These are phyloP conservation scores for Aspergillus taichungensis DNA, from an alignment of 495 filamentous ascomycete species.

Conservation along the genomic window DNA sequence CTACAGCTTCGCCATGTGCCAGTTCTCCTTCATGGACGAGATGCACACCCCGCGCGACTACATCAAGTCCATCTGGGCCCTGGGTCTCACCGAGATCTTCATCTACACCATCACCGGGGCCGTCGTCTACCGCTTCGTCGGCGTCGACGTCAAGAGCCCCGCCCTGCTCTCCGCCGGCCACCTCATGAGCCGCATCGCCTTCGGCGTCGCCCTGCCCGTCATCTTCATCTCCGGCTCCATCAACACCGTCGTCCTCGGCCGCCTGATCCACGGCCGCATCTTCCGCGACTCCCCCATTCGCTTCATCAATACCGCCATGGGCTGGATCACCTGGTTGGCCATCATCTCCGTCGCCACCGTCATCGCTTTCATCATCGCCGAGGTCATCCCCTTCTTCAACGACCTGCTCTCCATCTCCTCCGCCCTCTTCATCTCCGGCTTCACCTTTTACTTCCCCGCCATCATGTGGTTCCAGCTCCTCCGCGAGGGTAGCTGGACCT, in stretches of 20 bases:
- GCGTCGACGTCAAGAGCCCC: conserved; percentile 53
- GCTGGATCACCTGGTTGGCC: conserved; percentile 49
- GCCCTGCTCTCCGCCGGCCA: conserved; percentile 54
- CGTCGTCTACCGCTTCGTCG: conserved; percentile 60
- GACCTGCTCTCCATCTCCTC: conserved; percentile 51
- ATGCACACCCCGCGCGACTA: conserved; percentile 60
- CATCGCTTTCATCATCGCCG: conserved; percentile 55
- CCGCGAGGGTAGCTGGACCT: conserved; percentile 31
- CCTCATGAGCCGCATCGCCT: conserved; percentile 56
- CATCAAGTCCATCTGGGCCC: conserved; percentile 49
- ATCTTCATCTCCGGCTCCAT: conserved; percentile 60
- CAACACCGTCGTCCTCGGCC: conserved; percentile 48
- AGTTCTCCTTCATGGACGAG: conserved; percentile 66
- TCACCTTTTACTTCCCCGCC: conserved; percentile 57
- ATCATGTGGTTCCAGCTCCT: conserved; percentile 55
- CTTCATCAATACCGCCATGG: conserved; percentile 49
- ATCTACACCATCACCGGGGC: conserved; percentile 60
- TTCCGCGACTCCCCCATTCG: conserved; percentile 44
- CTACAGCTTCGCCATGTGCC: conserved; percentile 53
- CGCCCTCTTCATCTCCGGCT: conserved; percentile 54
- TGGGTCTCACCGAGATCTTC: conserved; percentile 50
- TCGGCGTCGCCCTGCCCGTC: conserved; percentile 63
- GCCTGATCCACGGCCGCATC: conserved; percentile 53
- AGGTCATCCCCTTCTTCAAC: conserved; percentile 60
- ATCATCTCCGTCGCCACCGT: conserved; percentile 46